Base-by-base conservation (phyloP, 2,329 filamentous ascomycete genomes). In the Tolypocladium tundrense region DNA sequence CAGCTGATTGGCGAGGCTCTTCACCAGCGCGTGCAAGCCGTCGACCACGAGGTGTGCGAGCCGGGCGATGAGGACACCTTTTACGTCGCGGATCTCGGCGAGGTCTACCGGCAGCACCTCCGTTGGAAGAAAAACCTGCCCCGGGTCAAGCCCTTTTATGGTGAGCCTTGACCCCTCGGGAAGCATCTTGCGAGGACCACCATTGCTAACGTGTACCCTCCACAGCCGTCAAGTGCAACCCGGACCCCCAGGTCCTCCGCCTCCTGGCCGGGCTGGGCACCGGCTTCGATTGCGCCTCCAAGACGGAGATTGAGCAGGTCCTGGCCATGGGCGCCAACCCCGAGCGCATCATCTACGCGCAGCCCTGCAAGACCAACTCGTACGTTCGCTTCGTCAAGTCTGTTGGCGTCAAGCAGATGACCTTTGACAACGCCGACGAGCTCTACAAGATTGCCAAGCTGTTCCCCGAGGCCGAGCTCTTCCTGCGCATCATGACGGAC, bases 341-440 rank as follows among this genome's bases (percentile, higher is more conserved):
- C 14, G 84, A 86, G 64, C 91, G 93, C 73, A 95, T 99, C 79
- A 97, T 99, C 77, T 99, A 97, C 71, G 94, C 94, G 54, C 94
- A 99, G 78, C 94, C 94, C 58, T 97, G 94, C 88, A 99, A 99
- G 86, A 99, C 94, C 68, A 96, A 94, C 78, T 97, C 93, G 53
- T 97, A 97, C 74, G 82, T 99, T 62, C 91, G 92, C 70, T 96
- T 92, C 69, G 94, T 95, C 63, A 86, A 88, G 69, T 83, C 85
- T 70, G 80, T 87, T 64, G 88, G 88, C 65, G 94, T 99, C 71
- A 93, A 89, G 78, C 90, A 96, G 80, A 97, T 99, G 93, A 99
- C 94, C 2, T 97, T 99, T 71, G 94, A 99, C 82, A 99, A 99
- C 68, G 85, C 88, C 71, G 94, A 99, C 73, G 94, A 99, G 81